A percentile compares a stretch with the other conserved stretches of the same genome.
These are phyloP conservation scores for Yamadazyma kanchanaburiensis DNA, from an alignment of 1,139 yeast genomes.

Conservation along the genomic window DNA sequence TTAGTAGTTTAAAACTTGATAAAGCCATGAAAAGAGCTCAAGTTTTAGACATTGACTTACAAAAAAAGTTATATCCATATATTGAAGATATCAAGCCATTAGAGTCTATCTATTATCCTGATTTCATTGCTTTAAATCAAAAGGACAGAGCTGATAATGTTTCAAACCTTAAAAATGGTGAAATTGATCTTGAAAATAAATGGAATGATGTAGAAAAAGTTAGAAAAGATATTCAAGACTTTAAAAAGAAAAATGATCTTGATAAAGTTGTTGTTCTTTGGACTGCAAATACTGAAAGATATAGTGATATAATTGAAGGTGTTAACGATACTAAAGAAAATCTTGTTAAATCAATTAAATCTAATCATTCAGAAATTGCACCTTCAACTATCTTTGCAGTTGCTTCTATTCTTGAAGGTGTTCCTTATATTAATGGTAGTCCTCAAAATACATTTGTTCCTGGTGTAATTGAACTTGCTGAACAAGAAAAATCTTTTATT, in stretches of 20 bases:
- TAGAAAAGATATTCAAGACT: constrained; percentile 78
- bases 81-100: constrained; percentile 67
- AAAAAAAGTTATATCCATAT: constrained; percentile 67
- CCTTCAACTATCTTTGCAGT: constrained; percentile 93
- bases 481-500: constrained; percentile 68
- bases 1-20: constrained; percentile 65
- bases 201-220: constrained; percentile 90
- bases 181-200: constrained; percentile 57
- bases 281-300: constrained; percentile 98
- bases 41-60: constrained; percentile 84
- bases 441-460: constrained; percentile 98
- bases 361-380: constrained; percentile 77
- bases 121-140: constrained; percentile 94
- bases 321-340: constrained; percentile 89
- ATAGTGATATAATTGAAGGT: constrained; percentile 71
- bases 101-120: constrained; percentile 90
- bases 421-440: constrained; percentile 92
- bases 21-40: constrained; percentile 83
- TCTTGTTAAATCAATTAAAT: constrained; percentile 68
- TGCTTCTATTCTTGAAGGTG: constrained; percentile 83
- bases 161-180: constrained; percentile 54
- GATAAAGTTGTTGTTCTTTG: constrained; percentile 90
- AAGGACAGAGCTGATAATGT: constrained; percentile 88
- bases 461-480: constrained; percentile 89
- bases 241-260: constrained; percentile 68